Evolutionary conservation across 192 early-diverging fungal species (phyloP), one percentile per base, ranked within the genome.

Genomic region (Phycomyces nitens): DNA sequence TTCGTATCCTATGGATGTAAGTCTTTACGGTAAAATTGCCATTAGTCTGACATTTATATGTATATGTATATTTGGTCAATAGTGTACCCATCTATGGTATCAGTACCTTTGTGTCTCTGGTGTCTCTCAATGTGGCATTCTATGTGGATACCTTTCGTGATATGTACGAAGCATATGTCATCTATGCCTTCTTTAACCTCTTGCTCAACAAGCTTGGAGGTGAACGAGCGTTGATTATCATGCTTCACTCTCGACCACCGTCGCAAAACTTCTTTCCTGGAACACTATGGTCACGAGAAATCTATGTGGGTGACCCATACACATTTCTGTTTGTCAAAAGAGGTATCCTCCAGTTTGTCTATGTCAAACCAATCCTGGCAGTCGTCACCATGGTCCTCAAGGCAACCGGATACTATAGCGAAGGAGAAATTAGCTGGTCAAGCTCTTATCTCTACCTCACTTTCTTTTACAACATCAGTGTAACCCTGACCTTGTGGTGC

Each of bases 141-240:
- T 96, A 93, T 60, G 84, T 96, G 5, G 95, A 98, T 58, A 88
- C 92, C 1, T 76, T 98, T 62, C 83, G 95, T 41, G 95, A 97
- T 58, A 83, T 97, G 7, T 97, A 97, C 66, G 95, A 97, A 72
- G 93, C 92, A 27, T 97, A 95, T 82, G 95, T 97, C 23, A 90
- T 97, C 51, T 97, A 97, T 77, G 89, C 90, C 66, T 97, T 97
- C 73, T 93, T 97, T 76, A 92, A 81, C 41, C 73, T 97, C 52
- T 66, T 95, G 44, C 84, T 96, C 34, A 88, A 89, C 64, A 92
- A 94, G 62, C 79, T 95, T 50, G 94, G 90, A 23, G 95, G 95
- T 20, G 95, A 98, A 60, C 82, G 95, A 11, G 82, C 88, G 7
- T 75, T 96, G 23, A 76, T 95, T 29, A 81, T 88, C 40, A 87